Evolutionary conservation across 768 basidiomycete genomes (phyloP).

Genomic region (Xerocomus potaroensis): DNA sequence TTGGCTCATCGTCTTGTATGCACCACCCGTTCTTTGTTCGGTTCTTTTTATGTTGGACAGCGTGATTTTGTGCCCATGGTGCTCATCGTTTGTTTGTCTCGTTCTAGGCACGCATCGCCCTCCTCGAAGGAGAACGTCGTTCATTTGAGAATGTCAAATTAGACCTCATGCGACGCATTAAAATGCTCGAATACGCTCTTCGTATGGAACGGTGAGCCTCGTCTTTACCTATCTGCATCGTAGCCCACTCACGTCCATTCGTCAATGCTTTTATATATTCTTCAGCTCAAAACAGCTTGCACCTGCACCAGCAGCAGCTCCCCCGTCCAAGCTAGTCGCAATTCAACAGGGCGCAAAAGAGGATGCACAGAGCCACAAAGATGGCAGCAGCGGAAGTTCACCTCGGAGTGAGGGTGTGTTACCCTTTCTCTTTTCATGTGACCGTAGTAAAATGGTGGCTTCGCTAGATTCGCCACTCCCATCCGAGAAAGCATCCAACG

Average conservation of each 20-base stretch:
- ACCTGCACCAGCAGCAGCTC: slow-evolving; percentile 48
- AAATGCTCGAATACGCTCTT: slow-evolving; percentile 98
- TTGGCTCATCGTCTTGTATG: neutral
- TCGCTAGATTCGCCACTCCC: slow-evolving; percentile 67
- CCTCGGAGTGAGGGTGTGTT: slow-evolving; percentile 76
- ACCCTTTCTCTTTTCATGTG: neutral
- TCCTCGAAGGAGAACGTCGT: slow-evolving; percentile 93
- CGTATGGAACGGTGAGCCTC: slow-evolving; percentile 85
- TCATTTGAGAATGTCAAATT: slow-evolving; percentile 97
- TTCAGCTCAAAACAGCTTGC: slow-evolving; percentile 81
- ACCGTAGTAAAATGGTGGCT: slow-evolving; percentile 4
- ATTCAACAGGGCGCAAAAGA: slow-evolving; percentile 67
- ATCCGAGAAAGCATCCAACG: slow-evolving; percentile 67
- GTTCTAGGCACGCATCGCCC: slow-evolving; percentile 88
- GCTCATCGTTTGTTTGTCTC: slow-evolving; percentile 15
- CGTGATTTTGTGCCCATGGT: neutral
- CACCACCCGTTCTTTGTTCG: too few relatives aligned
- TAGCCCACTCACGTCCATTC: too few relatives aligned
- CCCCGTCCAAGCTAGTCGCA: slow-evolving; percentile 61
- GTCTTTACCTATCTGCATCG: slow-evolving; percentile 3
- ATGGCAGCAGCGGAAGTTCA: slow-evolving; percentile 76
- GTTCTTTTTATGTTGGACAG: too few relatives aligned
- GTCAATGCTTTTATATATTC: too few relatives aligned
- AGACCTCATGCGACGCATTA: slow-evolving; percentile 93
- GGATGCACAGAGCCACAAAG: slow-evolving; percentile 68